Evolutionary conservation across 2,329 filamentous ascomycete species (phyloP).

Genomic region (Tolypocladium paradoxum): DNA sequence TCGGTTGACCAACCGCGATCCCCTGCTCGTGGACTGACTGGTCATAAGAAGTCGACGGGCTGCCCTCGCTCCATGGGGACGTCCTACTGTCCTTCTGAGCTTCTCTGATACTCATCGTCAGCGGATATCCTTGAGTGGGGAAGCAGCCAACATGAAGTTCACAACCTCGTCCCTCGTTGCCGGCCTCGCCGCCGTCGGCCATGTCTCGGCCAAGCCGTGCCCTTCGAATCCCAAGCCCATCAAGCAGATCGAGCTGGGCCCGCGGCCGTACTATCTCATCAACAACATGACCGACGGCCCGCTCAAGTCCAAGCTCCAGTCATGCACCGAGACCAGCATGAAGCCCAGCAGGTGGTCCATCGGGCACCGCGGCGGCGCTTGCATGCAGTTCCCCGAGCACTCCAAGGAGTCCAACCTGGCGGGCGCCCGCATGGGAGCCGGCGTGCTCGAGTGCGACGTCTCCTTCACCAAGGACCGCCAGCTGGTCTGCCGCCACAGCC

Average conservation of each 20-base stretch:
- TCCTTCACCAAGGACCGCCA: constrained; percentile 53
- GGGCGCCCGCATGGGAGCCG: constrained; percentile 56
- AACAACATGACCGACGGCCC: constrained; percentile 49
- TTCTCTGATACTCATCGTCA: no score
- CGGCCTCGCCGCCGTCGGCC: constrained; percentile 17
- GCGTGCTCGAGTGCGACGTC: constrained; percentile 58
- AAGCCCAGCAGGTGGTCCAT: constrained; percentile 45
- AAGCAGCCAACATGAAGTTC: constrained; percentile 14
- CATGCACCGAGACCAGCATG: constrained; percentile 44
- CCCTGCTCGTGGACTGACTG: neutral
- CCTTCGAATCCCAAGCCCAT: constrained; percentile 20
- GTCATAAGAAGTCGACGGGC: neutral
- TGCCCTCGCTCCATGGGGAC: neutral
- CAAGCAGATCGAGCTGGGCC: constrained; percentile 46
- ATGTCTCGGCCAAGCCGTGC: constrained; percentile 16
- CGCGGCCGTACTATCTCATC: constrained; percentile 54
- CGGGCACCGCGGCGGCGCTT: constrained; percentile 50
- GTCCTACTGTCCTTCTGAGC: no score
- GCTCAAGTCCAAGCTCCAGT: constrained; percentile 48
- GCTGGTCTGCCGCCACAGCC: constrained; percentile 58
- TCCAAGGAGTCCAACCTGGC: constrained; percentile 47
- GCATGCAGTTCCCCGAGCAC: constrained; percentile 55
- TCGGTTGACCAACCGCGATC: neutral
- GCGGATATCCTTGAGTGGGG: no score
- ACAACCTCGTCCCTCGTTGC: constrained; percentile 16